phyloP scores from a whole-genome alignment of 768 basidiomycete species.

The Amanita thiersii region DNA sequence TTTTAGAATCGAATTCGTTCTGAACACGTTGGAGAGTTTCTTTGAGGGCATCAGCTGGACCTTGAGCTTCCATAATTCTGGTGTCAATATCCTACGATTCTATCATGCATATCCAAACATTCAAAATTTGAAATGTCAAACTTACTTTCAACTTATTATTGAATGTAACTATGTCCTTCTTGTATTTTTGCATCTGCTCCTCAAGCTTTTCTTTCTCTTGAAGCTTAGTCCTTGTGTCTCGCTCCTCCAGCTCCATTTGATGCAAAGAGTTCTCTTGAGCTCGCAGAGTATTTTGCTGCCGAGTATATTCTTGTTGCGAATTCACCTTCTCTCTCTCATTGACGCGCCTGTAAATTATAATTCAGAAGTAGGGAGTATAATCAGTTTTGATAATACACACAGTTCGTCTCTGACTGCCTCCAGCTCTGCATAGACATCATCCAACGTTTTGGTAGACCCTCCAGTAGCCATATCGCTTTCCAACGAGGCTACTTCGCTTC shows the following conservation, averaged over 20 bases:
- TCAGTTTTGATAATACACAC: too few relatives aligned
- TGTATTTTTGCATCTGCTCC: conserved; percentile 48
- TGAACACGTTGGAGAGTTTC: conserved; percentile 42
- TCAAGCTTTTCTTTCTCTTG: conserved; percentile 52
- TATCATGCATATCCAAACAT: conserved; percentile 5
- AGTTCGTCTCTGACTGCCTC: conserved; percentile 52
- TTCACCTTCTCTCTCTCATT: conserved; percentile 56
- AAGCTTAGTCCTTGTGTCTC: conserved; percentile 46
- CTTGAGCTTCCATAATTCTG: conserved; percentile 51
- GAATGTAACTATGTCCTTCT: conserved; percentile 41
- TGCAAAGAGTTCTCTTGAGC: conserved; percentile 55
- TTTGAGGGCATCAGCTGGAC: conserved; percentile 58
- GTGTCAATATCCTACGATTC: conserved; percentile 51
- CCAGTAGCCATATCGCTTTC: conserved; percentile 63
- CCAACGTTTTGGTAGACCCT: conserved; percentile 74
- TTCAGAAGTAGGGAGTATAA: too few relatives aligned
- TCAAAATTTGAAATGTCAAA: background rate
- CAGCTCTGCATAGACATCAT: conserved; percentile 79
- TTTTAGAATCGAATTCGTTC: conserved; percentile 38
- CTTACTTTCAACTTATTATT: conserved; percentile 43
- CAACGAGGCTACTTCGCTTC: conserved; percentile 51
- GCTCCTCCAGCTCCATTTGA: conserved; percentile 52
- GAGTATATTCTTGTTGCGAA: conserved; percentile 54
- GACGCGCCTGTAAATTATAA: conserved; percentile 45
- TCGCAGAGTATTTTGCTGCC: conserved; percentile 42